A percentile compares a stretch with the other conserved stretches of the same genome.
phyloP scores from a whole-genome alignment of 2,329 filamentous ascomycete genomes.

The Phaeophleospora eucalypticola region DNA sequence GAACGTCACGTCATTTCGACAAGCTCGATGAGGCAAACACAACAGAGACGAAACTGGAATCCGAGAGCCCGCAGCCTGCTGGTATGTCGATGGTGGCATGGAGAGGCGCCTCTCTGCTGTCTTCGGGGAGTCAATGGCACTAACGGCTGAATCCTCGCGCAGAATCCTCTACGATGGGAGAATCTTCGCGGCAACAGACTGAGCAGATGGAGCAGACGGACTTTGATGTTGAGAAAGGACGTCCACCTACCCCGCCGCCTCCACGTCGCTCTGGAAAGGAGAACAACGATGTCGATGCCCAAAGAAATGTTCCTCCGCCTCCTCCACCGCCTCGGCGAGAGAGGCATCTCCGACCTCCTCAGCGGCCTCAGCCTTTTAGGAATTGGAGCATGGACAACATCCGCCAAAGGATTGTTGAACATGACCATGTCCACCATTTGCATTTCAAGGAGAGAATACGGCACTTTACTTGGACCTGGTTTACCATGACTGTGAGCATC shows the following conservation, averaged over 20 bases:
- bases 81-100: too few relatives aligned
- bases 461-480: slow-evolving; percentile 74
- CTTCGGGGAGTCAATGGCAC: too few relatives aligned
- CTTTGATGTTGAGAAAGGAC: neutral
- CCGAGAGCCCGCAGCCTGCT: neutral
- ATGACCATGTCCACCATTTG: slow-evolving; percentile 31
- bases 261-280: too few relatives aligned
- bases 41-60: neutral
- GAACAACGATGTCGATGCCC: too few relatives aligned
- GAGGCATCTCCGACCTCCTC: neutral
- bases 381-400: slow-evolving; percentile 14
- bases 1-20: neutral
- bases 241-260: neutral
- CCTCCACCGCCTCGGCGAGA: too few relatives aligned
- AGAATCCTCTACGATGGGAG: too few relatives aligned
- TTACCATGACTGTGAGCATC: slow-evolving; percentile 53
- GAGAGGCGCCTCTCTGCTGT: too few relatives aligned
- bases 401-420: slow-evolving; percentile 7
- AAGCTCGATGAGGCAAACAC: neutral
- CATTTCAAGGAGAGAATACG: slow-evolving; percentile 54
- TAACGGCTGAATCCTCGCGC: too few relatives aligned
- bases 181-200: too few relatives aligned
- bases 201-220: too few relatives aligned
- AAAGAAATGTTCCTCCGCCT: too few relatives aligned
- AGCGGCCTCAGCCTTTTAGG: neutral